Evolutionary conservation across 1,284 basidiomycete species (phyloP), one percentile per base, ranked within the genome.

Genomic region (Cronartium ribicola): DNA sequence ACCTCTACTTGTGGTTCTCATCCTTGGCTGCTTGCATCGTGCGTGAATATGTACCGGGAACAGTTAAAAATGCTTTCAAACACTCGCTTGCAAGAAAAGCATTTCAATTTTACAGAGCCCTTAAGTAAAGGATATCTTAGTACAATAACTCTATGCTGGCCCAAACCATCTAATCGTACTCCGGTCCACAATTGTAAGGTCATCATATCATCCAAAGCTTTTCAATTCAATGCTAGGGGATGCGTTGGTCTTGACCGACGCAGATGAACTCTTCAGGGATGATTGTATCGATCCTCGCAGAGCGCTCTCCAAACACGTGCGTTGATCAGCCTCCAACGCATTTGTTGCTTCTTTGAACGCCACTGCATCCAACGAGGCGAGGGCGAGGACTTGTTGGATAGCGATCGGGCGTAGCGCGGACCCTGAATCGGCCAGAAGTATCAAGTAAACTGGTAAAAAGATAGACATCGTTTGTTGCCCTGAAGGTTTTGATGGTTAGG

Each of bases 171-270:
- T 48, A 11, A 11, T 48, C 44, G 44, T 48, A 48, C 44, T 14
- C 4, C 22, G 22, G 29, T 29, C 29, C 29, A 29, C 29, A 29
- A 29, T 29, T 29, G 29, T 29, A 29, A 29, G 29, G 29, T 29
- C 14, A 41, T 13, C 39, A 2, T 11, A 11, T 72, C 11, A 66
- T 41, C 69, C 62, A 48, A 72, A 72, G 39, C 60, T 72, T 22
- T 72, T 72, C 5, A 72, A 62, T 64, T 63, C 69, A 36, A 72
- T 72, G 43, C 60, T 64, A 29, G 69, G 68, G 7, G 59, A 39
- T n/a, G 6, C 20, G 37, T 29, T 61, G 4, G 59, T 36, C 37
- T 14, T n/a, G 14, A 13, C 14, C 20, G 7, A n/a, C 20, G 46
- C 1, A 61, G 37, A 36, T 36, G 59, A 14, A 7, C 3, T 13